Base-by-base conservation (phyloP, 129 eudicot genomes). In the Pittosporum tobira region DNA sequence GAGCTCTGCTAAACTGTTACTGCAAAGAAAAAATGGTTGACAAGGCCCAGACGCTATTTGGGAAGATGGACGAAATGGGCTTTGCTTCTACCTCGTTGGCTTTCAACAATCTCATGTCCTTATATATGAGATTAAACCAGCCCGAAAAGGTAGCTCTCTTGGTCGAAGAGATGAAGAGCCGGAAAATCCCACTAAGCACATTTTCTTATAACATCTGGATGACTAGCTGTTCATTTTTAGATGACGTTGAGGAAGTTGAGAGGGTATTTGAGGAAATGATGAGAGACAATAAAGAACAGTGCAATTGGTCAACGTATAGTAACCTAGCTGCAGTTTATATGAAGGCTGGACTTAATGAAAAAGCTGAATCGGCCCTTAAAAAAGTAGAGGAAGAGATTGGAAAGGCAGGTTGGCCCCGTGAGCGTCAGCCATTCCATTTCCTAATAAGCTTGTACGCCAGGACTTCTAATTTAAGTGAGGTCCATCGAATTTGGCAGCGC, bases 281-380 rank as follows among this genome's bases (percentile, higher is more conserved):
- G 36, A 54, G 37, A 44, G 77, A 68, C 21, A 22, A 57, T 5
- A 29, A 26, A 14, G 69, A 64, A 53, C 57, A 64, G 24, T 70
- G 81, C 63, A 69, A 79, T 55, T 82, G 97, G 97, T 82, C 81
- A 1, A 77, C 77, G 9, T 82, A 82, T 51, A 82, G 97, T 70
- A 72, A 79, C 74, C 49, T 82, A 43, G 88, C 93, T 2, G 60
- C 54, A 12, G 71, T 66, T 43, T 89, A 85, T 63, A 69, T 73
- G 40, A 79, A 68, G 64, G 78, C 71, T n/a, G 88, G 86, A 29
- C 66, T 50, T 57, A 24, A 20, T 20, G 82, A 77, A 54, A 89
- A 89, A 66, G 95, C 97, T 1, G 66, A 72, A 25, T n/a, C 65
- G 14, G 83, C 94, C 26, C 72, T 89, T 37, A 66, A 64, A 70